Conservation (phyloP, 2,329 filamentous ascomycete genomes). For the Mycocentrospora acerina region DNA sequence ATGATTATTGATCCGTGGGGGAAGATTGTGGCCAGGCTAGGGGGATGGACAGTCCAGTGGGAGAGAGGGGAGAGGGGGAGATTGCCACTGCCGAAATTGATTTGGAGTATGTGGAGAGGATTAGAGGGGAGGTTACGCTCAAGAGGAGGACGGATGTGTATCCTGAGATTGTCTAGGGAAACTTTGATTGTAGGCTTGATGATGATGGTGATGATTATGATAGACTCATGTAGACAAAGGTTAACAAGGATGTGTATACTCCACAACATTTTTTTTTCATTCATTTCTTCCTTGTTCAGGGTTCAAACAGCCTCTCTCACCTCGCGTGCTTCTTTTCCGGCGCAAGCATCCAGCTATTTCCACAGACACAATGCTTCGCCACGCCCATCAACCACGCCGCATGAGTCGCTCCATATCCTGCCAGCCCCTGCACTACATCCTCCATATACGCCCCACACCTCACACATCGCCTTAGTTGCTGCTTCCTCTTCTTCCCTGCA, state of each 20-base stretch:
- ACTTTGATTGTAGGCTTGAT: too few relatives aligned
- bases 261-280: too few relatives aligned
- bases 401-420: constrained; percentile 33
- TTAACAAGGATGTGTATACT: too few relatives aligned
- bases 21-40: constrained; percentile 67
- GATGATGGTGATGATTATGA: too few relatives aligned
- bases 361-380: constrained; percentile 44
- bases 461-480: constrained; percentile 44
- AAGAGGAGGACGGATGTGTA: constrained; percentile 55
- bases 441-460: constrained; percentile 51
- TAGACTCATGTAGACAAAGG: too few relatives aligned
- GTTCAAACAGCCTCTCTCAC: too few relatives aligned
- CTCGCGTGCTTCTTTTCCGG: constrained; percentile 21
- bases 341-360: constrained; percentile 41
- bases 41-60: constrained; percentile 57
- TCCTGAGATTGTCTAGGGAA: constrained; percentile 25
- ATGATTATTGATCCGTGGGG: constrained; percentile 90
- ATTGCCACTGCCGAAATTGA: constrained; percentile 56
- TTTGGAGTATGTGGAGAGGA: constrained; percentile 52
- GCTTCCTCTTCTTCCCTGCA: constrained; percentile 17
- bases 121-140: constrained; percentile 59
- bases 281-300: too few relatives aligned
- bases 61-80: constrained; percentile 41
- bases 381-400: constrained; percentile 39
- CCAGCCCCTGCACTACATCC: constrained; percentile 41